phyloP scores from a whole-genome alignment of 208 protist genomes.

The Borovskyia barvae region DNA sequence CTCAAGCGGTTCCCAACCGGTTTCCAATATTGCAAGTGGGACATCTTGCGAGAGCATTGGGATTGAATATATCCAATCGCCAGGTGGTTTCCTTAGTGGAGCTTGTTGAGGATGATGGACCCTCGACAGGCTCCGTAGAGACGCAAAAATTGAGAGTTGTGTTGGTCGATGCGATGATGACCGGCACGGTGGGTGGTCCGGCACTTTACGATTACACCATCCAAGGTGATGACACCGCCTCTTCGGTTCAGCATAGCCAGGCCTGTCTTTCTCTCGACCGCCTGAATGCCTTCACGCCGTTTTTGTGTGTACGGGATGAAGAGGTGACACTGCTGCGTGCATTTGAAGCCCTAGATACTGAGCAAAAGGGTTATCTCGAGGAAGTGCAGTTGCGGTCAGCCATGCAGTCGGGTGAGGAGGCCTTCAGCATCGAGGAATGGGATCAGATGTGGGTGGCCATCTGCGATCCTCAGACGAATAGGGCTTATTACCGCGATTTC shows the following conservation, averaged over 20 bases:
- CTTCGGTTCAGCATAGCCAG: too few relatives aligned
- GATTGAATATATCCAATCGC: slow-evolving; percentile 70
- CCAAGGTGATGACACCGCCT: too few relatives aligned
- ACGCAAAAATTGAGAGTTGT: slow-evolving; percentile 38
- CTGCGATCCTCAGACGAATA: slow-evolving; percentile 66
- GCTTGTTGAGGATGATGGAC: slow-evolving; percentile 68
- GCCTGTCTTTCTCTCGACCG: slow-evolving; percentile 7
- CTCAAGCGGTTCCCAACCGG: slow-evolving; percentile 5
- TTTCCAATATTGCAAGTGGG: slow-evolving; percentile 77
- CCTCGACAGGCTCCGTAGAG: slow-evolving; percentile 61
- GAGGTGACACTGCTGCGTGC: slow-evolving; percentile 67
- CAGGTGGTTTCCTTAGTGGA: slow-evolving; percentile 61
- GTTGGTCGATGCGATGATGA: slow-evolving; percentile 77
- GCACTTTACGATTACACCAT: slow-evolving; percentile 15
- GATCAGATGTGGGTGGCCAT: slow-evolving; percentile 79
- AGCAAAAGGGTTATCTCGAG: slow-evolving; percentile 67
- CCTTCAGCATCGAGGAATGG: slow-evolving; percentile 71
- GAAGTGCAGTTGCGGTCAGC: slow-evolving; percentile 53
- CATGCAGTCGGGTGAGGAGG: slow-evolving; percentile 56
- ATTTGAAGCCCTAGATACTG: slow-evolving; percentile 66
- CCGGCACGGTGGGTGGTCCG: slow-evolving; percentile 55
- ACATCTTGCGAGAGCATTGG: slow-evolving; percentile 82
- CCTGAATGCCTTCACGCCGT: slow-evolving; percentile 18
- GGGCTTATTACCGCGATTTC: slow-evolving; percentile 81
- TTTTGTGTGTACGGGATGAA: slow-evolving; percentile 43